Conservation (phyloP, 345 rosid species). For the Lumnitzera littorea region DNA sequence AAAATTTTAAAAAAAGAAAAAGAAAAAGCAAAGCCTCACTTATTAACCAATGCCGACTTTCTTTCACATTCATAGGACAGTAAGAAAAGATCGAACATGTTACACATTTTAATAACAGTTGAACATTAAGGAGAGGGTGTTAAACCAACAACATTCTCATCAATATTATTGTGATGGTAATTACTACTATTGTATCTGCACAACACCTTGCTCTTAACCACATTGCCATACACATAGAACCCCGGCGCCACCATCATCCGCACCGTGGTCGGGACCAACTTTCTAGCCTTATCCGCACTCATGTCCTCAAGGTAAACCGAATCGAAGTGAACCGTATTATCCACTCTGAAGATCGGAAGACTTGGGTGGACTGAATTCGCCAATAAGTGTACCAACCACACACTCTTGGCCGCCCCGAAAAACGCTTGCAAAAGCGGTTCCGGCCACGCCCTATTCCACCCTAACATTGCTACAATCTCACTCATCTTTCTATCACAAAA, state of each 20-base stretch:
- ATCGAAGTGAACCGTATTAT: slow-evolving; percentile 51
- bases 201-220: slow-evolving; percentile 83
- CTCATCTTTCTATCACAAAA: slow-evolving; percentile 93
- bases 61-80: too few relatives aligned
- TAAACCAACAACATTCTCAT: too few relatives aligned
- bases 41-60: too few relatives aligned
- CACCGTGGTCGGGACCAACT: slow-evolving; percentile 43
- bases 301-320: slow-evolving; percentile 79
- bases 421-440: slow-evolving; percentile 77
- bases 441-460: slow-evolving; percentile 85
- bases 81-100: too few relatives aligned
- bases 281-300: slow-evolving; percentile 51
- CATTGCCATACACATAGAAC: slow-evolving; percentile 71
- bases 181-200: slow-evolving; percentile 50
- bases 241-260: slow-evolving; percentile 88
- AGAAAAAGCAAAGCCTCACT: too few relatives aligned
- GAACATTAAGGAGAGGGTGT: too few relatives aligned
- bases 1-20: too few relatives aligned
- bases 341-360: slow-evolving; percentile 67
- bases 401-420: slow-evolving; percentile 74
- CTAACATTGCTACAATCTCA: slow-evolving; percentile 73
- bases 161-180: too few relatives aligned
- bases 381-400: slow-evolving; percentile 83
- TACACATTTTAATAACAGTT: too few relatives aligned
- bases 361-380: slow-evolving; percentile 91